Base-by-base conservation (phyloP, 805 yeast genomes). In the Kluyveromyces dobzhanskii region DNA sequence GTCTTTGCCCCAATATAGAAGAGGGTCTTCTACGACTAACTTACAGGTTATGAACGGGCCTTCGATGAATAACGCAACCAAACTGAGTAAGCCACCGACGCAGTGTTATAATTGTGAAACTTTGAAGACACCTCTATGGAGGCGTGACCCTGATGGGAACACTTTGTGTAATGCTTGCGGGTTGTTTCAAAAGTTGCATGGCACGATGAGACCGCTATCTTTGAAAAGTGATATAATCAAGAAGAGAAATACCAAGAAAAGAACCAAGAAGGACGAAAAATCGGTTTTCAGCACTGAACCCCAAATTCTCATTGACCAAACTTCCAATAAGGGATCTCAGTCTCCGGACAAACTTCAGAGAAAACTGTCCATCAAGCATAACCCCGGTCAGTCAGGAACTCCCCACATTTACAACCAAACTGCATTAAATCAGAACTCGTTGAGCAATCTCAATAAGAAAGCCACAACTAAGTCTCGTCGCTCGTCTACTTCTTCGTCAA, bases 151-250 rank as follows among this genome's bases (percentile, higher is more conserved):
- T 0, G 85, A 84, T 43, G 97, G 97, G 2, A 81, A 85, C 53
- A 94, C 96, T 0, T 66, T 90, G 43, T 90, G 97, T 64, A 90
- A 90, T 60, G 97, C 98, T 0, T 90, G 98, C 66, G 98, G 97
- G 0, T 66, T 90, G 44, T 90, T 90, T 51, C 71, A 85, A 53
- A 90, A 90, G 60, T 67, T 90, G 17, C 97, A 90, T 54, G 97
- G 97, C n/a, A 90, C 86, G 3, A 94, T 85, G 45, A 69, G 97
- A 42, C 98, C 98, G 0, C 66, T 90, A 37, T 82, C 94, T 11
- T 67, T 88, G 51, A 88, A 87, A 56, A 84, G 97, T 0, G 96
- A 88, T 57, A 92, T 88, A 1, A 88, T 90, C 40, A 86, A 87
- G 59, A 85, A 87, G 61, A 73, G 98, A 50, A 61, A 57, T 38